phyloP scores from a whole-genome alignment of 257 asterid species.

The Primulina eburnea region DNA sequence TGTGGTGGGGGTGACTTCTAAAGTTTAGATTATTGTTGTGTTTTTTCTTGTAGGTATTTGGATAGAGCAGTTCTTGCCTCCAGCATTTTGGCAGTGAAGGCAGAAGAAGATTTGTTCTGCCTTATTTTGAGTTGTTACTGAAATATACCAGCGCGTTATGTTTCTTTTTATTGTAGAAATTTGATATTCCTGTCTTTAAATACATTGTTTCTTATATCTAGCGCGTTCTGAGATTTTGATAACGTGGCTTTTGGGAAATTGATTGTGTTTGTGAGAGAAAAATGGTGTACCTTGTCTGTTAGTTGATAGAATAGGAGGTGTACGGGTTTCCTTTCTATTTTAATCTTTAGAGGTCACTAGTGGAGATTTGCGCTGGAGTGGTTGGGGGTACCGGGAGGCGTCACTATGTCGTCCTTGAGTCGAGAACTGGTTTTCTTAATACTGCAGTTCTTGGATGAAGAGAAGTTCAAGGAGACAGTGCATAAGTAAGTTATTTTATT shows the following conservation, averaged over 20 bases:
- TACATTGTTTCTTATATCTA: conserved; percentile 5
- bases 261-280: conserved; percentile 2
- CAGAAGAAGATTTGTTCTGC: conserved; percentile 12
- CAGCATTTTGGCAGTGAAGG: conserved; percentile 18
- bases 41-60: conserved; percentile 1
- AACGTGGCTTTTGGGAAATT: conserved; percentile 11
- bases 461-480: conserved; percentile 92
- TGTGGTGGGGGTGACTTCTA: neutral
- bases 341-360: conserved; percentile 31
- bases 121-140: conserved; percentile 5
- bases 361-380: conserved; percentile 94
- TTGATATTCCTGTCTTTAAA: neutral
- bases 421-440: conserved; percentile 95
- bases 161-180: conserved; percentile 22
- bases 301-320: conserved; percentile 32
- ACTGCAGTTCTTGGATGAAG: conserved; percentile 95
- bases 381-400: conserved; percentile 90
- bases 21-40: neutral
- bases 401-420: conserved; percentile 96
- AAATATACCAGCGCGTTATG: conserved; percentile 13
- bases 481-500: conserved; percentile 58
- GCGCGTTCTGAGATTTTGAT: conserved; percentile 12
- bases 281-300: conserved; percentile 11
- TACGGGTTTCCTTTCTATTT: conserved; percentile 15
- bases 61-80: conserved; percentile 4